Percentiles rank a stretch among this genome's conserved stretches.
Conservation (phyloP, 2,329 filamentous ascomycete genomes). For the Stylonectria norvegica region DNA sequence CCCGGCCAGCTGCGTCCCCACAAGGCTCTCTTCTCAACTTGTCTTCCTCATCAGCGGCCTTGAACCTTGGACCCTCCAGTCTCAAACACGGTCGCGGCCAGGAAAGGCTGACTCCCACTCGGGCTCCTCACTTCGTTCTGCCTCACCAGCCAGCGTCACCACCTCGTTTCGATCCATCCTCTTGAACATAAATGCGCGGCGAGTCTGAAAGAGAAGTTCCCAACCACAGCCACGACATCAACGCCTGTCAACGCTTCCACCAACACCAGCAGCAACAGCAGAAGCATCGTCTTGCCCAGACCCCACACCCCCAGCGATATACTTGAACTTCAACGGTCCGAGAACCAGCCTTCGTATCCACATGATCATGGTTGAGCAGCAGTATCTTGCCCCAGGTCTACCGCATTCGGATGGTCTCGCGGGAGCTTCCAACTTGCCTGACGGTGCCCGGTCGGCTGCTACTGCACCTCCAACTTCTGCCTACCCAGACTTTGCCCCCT, state of each 20-base stretch:
- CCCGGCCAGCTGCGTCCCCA: slow-evolving; percentile 22
- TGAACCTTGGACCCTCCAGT: slow-evolving; percentile 15
- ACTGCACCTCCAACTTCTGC: slow-evolving; percentile 16
- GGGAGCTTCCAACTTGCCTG: slow-evolving; percentile 26
- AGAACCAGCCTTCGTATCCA: slow-evolving; percentile 16
- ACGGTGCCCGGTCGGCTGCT: slow-evolving; percentile 23
- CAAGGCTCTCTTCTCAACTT: slow-evolving; percentile 25
- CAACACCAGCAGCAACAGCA: no score
- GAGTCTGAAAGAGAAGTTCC: slow-evolving; percentile 19
- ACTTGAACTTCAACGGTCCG: slow-evolving; percentile 23
- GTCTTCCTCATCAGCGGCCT: slow-evolving; percentile 14
- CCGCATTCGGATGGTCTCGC: slow-evolving; percentile 31
- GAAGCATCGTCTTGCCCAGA: slow-evolving; percentile 11
- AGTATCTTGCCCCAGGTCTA: slow-evolving; percentile 33
- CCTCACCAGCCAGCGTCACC: slow-evolving; percentile 18
- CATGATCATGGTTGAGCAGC: slow-evolving; percentile 37
- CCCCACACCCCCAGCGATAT: slow-evolving; percentile 18
- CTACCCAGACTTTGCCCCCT: slow-evolving; percentile 31
- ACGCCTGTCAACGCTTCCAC: slow-evolving; percentile 14
- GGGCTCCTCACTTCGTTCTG: slow-evolving; percentile 19
- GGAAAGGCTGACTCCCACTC: slow-evolving; percentile 27
- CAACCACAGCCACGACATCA: slow-evolving; percentile 16
- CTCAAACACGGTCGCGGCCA: slow-evolving; percentile 28
- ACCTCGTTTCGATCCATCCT: slow-evolving; percentile 15
- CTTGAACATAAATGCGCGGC: slow-evolving; percentile 25